Evolutionary conservation across 2,329 filamentous ascomycete genomes (phyloP).

Genomic region (Verticillium nubilum): DNA sequence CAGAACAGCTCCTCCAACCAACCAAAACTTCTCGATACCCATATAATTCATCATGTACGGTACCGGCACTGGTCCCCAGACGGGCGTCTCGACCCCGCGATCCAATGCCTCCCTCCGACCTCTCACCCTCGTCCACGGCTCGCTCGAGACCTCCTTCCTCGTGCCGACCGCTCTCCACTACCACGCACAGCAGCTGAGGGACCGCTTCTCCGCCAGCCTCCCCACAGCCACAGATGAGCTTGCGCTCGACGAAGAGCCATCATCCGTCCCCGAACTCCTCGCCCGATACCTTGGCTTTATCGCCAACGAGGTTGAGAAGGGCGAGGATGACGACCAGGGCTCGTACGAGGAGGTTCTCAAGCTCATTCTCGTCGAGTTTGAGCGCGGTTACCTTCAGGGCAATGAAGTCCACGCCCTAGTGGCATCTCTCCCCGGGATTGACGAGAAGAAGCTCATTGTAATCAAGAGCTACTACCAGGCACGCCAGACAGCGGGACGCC

Average conservation of each 20-base stretch:
- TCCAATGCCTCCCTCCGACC: conserved; percentile 90
- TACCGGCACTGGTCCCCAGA: conserved; percentile 77
- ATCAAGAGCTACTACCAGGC: conserved; percentile 90
- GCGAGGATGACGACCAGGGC: conserved; percentile 82
- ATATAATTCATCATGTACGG: conserved; percentile 69
- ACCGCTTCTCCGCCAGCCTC: conserved; percentile 78
- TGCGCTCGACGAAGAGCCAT: conserved; percentile 98
- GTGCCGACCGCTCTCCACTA: conserved; percentile 95
- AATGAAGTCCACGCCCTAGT: conserved; percentile 95
- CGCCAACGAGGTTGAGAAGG: conserved; percentile 82
- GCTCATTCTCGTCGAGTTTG: conserved; percentile 90
- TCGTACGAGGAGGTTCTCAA: conserved; percentile 92
- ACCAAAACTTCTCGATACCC: conserved; percentile 34
- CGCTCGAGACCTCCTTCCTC: conserved; percentile 92
- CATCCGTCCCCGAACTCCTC: conserved; percentile 86
- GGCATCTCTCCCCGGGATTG: conserved; percentile 80
- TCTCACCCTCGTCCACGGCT: conserved; percentile 84
- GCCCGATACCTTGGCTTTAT: conserved; percentile 90
- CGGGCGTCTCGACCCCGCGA: conserved; percentile 93
- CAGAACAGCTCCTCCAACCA: conserved; percentile 7
- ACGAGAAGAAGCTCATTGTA: conserved; percentile 85
- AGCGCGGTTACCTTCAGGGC: conserved; percentile 87
- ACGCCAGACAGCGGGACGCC: conserved; percentile 74
- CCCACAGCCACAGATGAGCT: conserved; percentile 93
- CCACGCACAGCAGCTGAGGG: conserved; percentile 90